These are phyloP conservation scores for Saturnispora quitensis DNA, from an alignment of 805 yeast species.

Conservation along the genomic window DNA sequence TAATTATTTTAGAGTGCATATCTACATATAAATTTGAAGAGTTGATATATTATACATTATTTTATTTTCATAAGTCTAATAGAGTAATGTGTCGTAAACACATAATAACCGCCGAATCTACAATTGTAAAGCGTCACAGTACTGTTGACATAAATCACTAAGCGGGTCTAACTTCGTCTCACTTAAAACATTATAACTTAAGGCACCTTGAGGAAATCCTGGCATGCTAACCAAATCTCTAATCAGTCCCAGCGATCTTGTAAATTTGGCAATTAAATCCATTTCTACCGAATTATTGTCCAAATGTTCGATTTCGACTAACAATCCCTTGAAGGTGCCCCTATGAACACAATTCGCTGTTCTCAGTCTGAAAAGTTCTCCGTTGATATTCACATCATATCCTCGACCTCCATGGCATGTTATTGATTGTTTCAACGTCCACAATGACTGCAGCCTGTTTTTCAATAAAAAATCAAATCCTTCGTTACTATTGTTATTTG, in stretches of 20 bases:
- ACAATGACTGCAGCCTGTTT: constrained; percentile 54
- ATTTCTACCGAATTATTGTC: constrained; percentile 20
- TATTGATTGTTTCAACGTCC: constrained; percentile 61
- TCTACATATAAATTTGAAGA: not conserved
- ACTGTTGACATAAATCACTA: constrained; percentile 33
- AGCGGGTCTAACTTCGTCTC: constrained; percentile 29
- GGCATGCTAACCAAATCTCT: constrained; percentile 25
- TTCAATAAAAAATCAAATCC: constrained; percentile 46
- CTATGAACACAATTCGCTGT: constrained; percentile 67
- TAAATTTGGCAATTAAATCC: constrained; percentile 25
- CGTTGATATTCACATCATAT: constrained; percentile 31
- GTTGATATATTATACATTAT: not conserved
- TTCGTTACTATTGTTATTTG: constrained; percentile 26
- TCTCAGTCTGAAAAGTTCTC: constrained; percentile 43
- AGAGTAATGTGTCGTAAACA: not conserved
- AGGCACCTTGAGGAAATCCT: constrained; percentile 29
- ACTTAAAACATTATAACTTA: constrained; percentile 30
- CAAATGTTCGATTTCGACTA: constrained; percentile 48
- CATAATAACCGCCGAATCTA: constrained; percentile 6
- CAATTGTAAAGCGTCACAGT: constrained; percentile 32
- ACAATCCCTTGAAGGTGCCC: constrained; percentile 63
- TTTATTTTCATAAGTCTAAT: not conserved
- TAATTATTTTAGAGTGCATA: not conserved
- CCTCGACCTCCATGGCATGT: constrained; percentile 70
- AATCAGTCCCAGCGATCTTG: constrained; percentile 27